Percentiles rank a stretch among this genome's conserved stretches.
Conservation (phyloP, 139 green algal genomes). For the Haematococcus lacustris region DNA sequence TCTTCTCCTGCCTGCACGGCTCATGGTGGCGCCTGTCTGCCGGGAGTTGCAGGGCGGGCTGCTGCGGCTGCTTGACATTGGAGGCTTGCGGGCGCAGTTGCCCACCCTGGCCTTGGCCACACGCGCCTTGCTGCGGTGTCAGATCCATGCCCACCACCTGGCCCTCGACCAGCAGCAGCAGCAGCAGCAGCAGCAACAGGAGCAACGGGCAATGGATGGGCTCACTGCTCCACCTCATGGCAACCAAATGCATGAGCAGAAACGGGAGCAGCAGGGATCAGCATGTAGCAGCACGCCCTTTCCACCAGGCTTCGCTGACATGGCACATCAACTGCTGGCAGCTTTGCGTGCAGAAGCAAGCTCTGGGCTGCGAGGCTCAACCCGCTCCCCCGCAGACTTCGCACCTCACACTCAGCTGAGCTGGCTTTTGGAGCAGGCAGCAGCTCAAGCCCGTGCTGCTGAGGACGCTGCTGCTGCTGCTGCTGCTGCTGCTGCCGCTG, state of each 20-base stretch:
- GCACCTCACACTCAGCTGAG: constrained; percentile 57
- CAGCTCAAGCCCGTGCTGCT: background rate
- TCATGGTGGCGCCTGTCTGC: constrained; percentile 29
- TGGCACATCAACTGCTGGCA: constrained; percentile 2
- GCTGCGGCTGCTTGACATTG: constrained; percentile 17
- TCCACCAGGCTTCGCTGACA: too few relatives aligned
- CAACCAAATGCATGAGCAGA: too few relatives aligned
- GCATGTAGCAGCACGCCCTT: too few relatives aligned
- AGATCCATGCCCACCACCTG: too few relatives aligned
- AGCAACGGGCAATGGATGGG: too few relatives aligned
- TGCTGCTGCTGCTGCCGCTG: too few relatives aligned
- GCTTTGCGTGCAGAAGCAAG: background rate
- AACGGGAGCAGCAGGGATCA: too few relatives aligned
- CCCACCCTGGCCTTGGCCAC: background rate
- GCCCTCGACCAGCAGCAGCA: too few relatives aligned
- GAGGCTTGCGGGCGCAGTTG: background rate
- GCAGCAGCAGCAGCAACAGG: too few relatives aligned
- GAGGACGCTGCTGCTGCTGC: too few relatives aligned
- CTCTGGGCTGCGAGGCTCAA: background rate
- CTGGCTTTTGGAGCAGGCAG: constrained; percentile 63
- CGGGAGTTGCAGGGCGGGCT: constrained; percentile 30
- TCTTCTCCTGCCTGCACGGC: constrained; percentile 26
- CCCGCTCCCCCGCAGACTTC: constrained; percentile 14
- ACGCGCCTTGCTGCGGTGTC: too few relatives aligned
- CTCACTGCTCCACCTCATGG: too few relatives aligned